Evolutionary conservation across 768 basidiomycete genomes (phyloP), one percentile per base, ranked within the genome.

Genomic region (Trametes elegans): DNA sequence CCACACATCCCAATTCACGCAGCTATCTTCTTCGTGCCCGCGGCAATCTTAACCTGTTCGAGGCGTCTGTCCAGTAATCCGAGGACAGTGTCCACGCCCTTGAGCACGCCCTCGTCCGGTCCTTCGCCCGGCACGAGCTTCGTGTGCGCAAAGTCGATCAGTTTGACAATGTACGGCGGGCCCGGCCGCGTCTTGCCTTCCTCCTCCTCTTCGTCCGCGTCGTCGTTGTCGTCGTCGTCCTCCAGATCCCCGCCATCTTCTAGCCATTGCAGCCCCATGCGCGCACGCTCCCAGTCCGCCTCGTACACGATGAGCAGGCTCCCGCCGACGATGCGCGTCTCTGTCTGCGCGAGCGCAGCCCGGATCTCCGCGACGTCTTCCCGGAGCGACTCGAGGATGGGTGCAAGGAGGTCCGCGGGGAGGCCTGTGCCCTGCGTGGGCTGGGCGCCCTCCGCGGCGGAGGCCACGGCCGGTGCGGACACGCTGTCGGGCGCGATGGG

Each of bases 141-240:
- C 2, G 93, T 88, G 69, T 98, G 96, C 7, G 94, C 95, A 68
- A 99, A 98, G 73, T 99, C 96, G 61, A 98, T 98, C 60, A 97
- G 72, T 60, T 86, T 87, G 56, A 97, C 76, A 13, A 77, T 74
- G 58, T 80, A 87, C 28, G 82, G 79, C 16, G 76, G 76, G 28
- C 74, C 78, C 50, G 53, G 64, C 14, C 64, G 70, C n/a, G 63
- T 69, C 8, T 58, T 63, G 2, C 52, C 65, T 4, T 62, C 62
- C 3, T 60, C 66, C 8, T 63, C 69, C 2, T 63, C 56, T 24
- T 53, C 62, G 21, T 71, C 57, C 28, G 71, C 70, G 1, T 71
- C 66, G n/a, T 59, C 59, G 1, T 61, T 49, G 13, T 72, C 72
- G 0, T 73, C 74, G 0, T 73, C 74, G 0, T 71, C 73, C 3